phyloP scores from a whole-genome alignment of 2,329 filamentous ascomycete species.

The Diaporthe ampelina region DNA sequence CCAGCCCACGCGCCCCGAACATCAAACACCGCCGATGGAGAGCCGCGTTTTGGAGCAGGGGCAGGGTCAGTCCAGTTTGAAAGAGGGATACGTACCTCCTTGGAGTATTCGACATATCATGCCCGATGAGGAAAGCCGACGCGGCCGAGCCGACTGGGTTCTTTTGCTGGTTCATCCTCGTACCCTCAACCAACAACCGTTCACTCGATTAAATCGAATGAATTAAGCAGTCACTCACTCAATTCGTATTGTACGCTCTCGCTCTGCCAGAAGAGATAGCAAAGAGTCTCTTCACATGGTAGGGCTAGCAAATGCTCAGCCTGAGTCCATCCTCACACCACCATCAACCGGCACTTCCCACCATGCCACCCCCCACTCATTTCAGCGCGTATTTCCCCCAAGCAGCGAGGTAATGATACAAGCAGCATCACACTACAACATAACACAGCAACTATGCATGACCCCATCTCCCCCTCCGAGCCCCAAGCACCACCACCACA shows the following conservation, averaged over 20 bases:
- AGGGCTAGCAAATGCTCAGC: not conserved
- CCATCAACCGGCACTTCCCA: not conserved
- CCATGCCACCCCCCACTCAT: not conserved
- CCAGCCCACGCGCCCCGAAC: constrained; percentile 1
- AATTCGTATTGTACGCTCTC: not conserved
- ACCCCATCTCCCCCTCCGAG: constrained; percentile 4
- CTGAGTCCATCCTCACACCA: not conserved
- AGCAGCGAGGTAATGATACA: not conserved
- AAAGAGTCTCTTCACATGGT: not conserved
- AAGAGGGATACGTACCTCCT: not conserved
- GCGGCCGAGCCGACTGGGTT: not conserved
- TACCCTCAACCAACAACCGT: not conserved
- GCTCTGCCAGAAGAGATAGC: not conserved
- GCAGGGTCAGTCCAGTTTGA: not conserved
- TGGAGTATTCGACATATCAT: constrained; percentile 14
- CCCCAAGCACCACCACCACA: not conserved
- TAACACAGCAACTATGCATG: not conserved
- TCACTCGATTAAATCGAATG: not conserved
- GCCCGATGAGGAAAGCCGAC: constrained; percentile 23
- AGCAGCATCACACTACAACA: not conserved
- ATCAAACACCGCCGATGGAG: constrained; percentile 14
- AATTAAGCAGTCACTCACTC: not conserved
- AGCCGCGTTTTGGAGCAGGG: not conserved
- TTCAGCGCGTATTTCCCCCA: constrained; percentile 5
- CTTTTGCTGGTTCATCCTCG: not conserved